Evolutionary conservation across 2,329 filamentous ascomycete genomes (phyloP).

Genomic region (Rutstroemia sydowiana): DNA sequence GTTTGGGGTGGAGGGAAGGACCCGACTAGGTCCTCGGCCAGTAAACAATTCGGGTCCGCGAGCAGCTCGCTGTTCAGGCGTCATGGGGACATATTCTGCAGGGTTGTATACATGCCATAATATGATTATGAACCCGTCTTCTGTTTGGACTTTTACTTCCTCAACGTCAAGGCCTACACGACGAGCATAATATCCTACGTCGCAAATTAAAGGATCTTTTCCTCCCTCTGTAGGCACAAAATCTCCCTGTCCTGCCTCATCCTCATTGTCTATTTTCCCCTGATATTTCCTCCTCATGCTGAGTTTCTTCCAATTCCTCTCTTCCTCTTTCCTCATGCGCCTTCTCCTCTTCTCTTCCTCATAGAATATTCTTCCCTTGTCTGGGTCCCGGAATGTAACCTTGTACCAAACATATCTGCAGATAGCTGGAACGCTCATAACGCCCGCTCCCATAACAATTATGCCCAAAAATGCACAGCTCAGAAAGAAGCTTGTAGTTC

Average conservation of each 20-base stretch:
- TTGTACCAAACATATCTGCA: conserved; percentile 43
- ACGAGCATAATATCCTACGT: conserved; percentile 79
- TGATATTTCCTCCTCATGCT: conserved; percentile 34
- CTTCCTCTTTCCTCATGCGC: conserved; percentile 47
- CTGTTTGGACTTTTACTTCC: conserved; percentile 76
- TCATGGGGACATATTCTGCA: conserved; percentile 53
- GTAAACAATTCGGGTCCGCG: conserved; percentile 58
- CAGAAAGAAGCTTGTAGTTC: conserved; percentile 62
- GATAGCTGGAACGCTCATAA: conserved; percentile 54
- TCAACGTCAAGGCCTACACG: conserved; percentile 84
- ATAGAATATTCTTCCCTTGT: conserved; percentile 58
- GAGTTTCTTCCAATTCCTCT: conserved; percentile 52
- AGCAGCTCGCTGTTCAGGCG: conserved; percentile 41
- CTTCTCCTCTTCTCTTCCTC: conserved; percentile 61
- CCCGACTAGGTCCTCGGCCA: conserved; percentile 32
- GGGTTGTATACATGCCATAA: conserved; percentile 89
- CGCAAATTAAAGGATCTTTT: conserved; percentile 67
- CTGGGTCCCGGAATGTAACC: conserved; percentile 52
- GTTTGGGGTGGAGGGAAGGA: conserved; percentile 27
- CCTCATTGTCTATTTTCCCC: conserved; percentile 31
- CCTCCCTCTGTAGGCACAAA: conserved; percentile 74
- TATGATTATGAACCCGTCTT: conserved; percentile 86
- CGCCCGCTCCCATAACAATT: conserved; percentile 67
- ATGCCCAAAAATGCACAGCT: conserved; percentile 70
- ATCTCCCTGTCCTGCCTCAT: conserved; percentile 35